phyloP scores from a whole-genome alignment of 2,329 filamentous ascomycete species.

The Venturia carpophila region DNA sequence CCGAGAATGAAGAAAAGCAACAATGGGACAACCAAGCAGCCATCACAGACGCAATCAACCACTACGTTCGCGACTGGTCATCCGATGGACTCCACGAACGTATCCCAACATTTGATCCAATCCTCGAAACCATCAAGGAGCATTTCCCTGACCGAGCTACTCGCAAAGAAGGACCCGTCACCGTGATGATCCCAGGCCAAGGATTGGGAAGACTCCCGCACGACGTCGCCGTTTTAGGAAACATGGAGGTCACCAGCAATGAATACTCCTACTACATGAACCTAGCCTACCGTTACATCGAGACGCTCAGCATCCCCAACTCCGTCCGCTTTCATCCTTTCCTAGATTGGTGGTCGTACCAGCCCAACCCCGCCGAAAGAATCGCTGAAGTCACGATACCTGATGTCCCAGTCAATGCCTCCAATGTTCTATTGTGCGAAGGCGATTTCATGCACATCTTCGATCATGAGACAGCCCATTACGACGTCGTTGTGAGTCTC shows the following conservation, averaged over 20 bases:
- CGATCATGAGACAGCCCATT: slow-evolving; percentile 7
- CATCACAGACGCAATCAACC: slow-evolving; percentile 16
- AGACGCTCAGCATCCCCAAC: not conserved
- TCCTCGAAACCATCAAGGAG: slow-evolving; percentile 15
- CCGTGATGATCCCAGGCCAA: slow-evolving; percentile 14
- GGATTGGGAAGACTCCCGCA: slow-evolving; percentile 17
- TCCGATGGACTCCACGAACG: slow-evolving; percentile 17
- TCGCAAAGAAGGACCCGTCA: slow-evolving; percentile 14
- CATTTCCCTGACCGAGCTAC: slow-evolving; percentile 13
- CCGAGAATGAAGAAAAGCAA: slow-evolving; percentile 1
- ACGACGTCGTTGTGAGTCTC: slow-evolving; percentile 14
- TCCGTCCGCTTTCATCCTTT: slow-evolving; percentile 4
- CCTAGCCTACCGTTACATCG: slow-evolving; percentile 17
- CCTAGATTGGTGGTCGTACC: slow-evolving; percentile 19
- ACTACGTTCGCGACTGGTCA: slow-evolving; percentile 19
- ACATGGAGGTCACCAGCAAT: slow-evolving; percentile 17
- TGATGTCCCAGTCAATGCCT: slow-evolving; percentile 8
- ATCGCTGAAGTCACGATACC: slow-evolving; percentile 7
- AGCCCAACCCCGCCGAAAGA: not conserved
- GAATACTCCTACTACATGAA: slow-evolving; percentile 18
- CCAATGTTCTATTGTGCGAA: slow-evolving; percentile 12
- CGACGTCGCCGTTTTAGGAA: slow-evolving; percentile 14
- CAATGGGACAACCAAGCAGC: slow-evolving; percentile 14
- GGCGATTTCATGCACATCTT: slow-evolving; percentile 17
- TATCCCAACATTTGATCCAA: slow-evolving; percentile 6